Evolutionary conservation across 495 filamentous ascomycete genomes (phyloP).

Genomic region (Podospora sp.): DNA sequence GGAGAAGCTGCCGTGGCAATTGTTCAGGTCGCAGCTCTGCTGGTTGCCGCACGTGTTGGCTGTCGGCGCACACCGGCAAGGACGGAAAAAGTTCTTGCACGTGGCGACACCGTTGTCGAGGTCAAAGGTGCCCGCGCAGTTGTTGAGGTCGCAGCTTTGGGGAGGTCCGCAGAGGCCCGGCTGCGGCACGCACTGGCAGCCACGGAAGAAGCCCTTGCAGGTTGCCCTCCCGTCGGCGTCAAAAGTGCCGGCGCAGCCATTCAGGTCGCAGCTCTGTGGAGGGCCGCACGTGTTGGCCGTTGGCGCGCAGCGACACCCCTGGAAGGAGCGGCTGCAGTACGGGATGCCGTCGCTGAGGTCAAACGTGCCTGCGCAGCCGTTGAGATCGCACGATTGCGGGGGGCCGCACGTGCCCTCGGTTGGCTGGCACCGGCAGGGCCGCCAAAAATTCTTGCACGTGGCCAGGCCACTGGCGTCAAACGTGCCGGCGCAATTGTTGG

Average conservation of each 20-base stretch:
- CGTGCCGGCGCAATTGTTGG: too few relatives aligned
- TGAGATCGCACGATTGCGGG: neutral
- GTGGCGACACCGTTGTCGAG: neutral
- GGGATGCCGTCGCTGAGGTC: neutral
- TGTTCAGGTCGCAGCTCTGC: neutral
- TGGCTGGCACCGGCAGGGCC: neutral
- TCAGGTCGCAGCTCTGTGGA: neutral
- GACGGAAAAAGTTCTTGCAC: neutral
- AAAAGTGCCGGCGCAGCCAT: neutral
- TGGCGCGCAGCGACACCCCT: neutral
- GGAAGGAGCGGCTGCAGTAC: neutral
- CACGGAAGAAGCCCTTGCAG: neutral
- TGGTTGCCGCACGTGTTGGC: neutral
- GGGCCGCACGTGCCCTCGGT: neutral
- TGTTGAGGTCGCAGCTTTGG: neutral
- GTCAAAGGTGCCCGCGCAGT: neutral
- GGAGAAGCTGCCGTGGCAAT: neutral
- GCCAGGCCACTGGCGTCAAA: too few relatives aligned
- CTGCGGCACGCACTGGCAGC: neutral
- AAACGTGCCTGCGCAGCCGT: neutral
- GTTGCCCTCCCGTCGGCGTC: neutral
- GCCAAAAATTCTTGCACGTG: too few relatives aligned
- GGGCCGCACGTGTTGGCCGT: neutral
- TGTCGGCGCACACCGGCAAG: neutral
- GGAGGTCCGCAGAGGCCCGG: neutral